Evolutionary conservation across 2,329 filamentous ascomycete genomes (phyloP).

Genomic region (Sordariomycetes sp.): DNA sequence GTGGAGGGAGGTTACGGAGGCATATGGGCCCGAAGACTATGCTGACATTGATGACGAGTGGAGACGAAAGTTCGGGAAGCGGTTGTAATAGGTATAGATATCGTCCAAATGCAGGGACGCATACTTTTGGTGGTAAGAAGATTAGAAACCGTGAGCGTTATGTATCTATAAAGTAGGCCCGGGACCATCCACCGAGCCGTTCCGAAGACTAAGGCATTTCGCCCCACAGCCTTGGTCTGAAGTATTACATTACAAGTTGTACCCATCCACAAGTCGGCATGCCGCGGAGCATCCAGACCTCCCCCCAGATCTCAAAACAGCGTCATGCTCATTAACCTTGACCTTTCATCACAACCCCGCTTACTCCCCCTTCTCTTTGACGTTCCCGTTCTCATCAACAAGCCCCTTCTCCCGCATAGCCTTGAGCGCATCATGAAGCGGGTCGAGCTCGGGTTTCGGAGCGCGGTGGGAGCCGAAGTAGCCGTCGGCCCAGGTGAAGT

Average conservation of each 20-base stretch:
- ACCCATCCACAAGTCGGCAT: no score
- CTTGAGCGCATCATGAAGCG: constrained; percentile 26
- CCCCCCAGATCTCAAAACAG: no score
- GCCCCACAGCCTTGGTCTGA: no score
- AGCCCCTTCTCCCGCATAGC: constrained; percentile 30
- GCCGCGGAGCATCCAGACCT: no score
- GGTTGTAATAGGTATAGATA: no score
- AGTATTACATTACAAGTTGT: no score
- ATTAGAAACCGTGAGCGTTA: no score
- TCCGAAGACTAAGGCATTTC: no score
- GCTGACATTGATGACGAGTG: constrained; percentile 36
- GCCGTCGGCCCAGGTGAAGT: constrained; percentile 31
- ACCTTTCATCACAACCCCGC: neutral
- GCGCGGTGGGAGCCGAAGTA: constrained; percentile 28
- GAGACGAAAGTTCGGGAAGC: neutral
- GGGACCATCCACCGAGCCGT: no score
- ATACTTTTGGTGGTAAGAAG: no score
- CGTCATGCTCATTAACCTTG: neutral
- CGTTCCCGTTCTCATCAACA: constrained; percentile 27
- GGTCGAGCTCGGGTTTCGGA: constrained; percentile 27
- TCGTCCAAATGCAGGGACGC: no score
- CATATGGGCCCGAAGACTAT: constrained; percentile 49
- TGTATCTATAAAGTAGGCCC: no score
- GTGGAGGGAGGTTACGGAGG: constrained; percentile 35
- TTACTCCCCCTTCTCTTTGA: constrained; percentile 15